Evolutionary conservation across 2,329 filamentous ascomycete species (phyloP).

Genomic region (Sclerotinia minor): DNA sequence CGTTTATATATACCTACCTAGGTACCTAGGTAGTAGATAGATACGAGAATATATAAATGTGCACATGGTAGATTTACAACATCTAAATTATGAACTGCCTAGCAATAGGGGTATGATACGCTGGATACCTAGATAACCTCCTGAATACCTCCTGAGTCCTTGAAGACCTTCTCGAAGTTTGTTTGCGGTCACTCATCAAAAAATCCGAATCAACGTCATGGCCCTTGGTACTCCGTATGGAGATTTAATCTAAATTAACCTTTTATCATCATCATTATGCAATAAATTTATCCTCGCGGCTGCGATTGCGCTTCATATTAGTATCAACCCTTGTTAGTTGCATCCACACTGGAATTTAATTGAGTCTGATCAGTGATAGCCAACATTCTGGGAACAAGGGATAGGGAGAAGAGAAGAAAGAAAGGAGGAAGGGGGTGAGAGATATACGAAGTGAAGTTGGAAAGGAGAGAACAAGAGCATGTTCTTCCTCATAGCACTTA

Average conservation of each 20-base stretch:
- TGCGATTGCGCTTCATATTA: conserved; percentile 15
- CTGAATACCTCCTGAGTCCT: not conserved
- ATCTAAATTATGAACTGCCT: not conserved
- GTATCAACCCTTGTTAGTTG: conserved; percentile 7
- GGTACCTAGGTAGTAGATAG: not conserved
- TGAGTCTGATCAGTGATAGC: not conserved
- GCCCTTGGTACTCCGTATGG: not conserved
- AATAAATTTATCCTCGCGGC: not conserved
- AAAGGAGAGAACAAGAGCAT: not conserved
- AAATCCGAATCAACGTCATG: conserved; percentile 18
- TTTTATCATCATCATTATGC: not conserved
- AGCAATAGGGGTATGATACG: not conserved
- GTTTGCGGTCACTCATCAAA: not conserved
- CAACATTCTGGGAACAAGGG: not conserved
- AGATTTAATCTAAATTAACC: conserved; percentile 8
- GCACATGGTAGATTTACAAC: not conserved
- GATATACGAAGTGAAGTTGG: not conserved
- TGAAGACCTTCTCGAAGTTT: conserved; percentile 1
- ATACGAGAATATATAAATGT: conserved; percentile 10
- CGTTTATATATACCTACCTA: not conserved
- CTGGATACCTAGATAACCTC: not conserved
- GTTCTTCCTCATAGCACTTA: not conserved
- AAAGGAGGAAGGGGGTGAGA: no score
- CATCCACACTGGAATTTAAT: conserved; percentile 5
- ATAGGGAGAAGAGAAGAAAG: not conserved